phyloP scores from a whole-genome alignment of 352 stramenopile species.

The Phytophthora foliorum region DNA sequence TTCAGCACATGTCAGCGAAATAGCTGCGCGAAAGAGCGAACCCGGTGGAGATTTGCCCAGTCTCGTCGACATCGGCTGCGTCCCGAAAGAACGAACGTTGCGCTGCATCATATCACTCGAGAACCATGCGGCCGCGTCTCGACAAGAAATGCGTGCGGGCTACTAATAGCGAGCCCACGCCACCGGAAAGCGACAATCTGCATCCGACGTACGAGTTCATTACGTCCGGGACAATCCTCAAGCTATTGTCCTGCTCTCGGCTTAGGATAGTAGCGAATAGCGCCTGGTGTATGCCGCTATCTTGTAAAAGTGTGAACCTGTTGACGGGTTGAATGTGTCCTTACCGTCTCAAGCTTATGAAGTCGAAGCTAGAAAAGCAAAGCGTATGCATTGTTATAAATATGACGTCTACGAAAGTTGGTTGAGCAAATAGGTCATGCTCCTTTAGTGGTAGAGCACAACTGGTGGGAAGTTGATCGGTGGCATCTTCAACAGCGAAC shows the following conservation, averaged over 20 bases:
- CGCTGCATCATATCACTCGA: slow-evolving; percentile 9
- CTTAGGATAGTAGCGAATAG: too few relatives aligned
- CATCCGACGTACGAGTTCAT: too few relatives aligned
- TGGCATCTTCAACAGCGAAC: slow-evolving; percentile 18
- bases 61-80: slow-evolving; percentile 9
- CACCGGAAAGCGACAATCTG: background rate
- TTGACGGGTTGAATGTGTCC: slow-evolving; percentile 12
- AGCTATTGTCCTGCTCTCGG: too few relatives aligned
- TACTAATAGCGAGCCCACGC: background rate
- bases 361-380: slow-evolving; percentile 1
- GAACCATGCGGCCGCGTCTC: slow-evolving; percentile 19
- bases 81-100: slow-evolving; percentile 24
- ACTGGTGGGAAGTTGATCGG: slow-evolving; percentile 23
- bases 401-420: slow-evolving; percentile 12
- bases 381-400: slow-evolving; percentile 28
- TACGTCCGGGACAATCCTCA: too few relatives aligned
- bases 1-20: background rate
- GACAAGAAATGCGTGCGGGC: slow-evolving; percentile 11
- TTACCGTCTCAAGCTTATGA: background rate
- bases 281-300: background rate
- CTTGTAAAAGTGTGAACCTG: background rate
- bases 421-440: background rate
- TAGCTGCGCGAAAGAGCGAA: slow-evolving; percentile 15
- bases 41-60: slow-evolving; percentile 9
- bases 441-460: slow-evolving; percentile 33